Conservation (phyloP, 495 filamentous ascomycete genomes). For the Cercophora newfieldiana region DNA sequence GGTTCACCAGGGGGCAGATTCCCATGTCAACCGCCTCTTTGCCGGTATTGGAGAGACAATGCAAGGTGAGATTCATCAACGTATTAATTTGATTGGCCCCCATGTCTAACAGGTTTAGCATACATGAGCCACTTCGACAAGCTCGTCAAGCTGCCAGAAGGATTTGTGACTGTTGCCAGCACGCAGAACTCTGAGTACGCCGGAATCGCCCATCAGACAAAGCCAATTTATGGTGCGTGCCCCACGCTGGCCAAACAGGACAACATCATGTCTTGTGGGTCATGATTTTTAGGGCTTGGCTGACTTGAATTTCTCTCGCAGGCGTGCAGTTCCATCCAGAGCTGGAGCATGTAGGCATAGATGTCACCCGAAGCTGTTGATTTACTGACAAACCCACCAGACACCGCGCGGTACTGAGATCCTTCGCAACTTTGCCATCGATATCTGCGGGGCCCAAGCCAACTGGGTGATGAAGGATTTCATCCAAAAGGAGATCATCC, state of each 20-base stretch:
- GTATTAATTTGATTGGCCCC: not conserved
- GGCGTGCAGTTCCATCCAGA: conserved; percentile 84
- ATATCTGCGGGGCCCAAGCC: conserved; percentile 70
- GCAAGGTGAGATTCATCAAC: conserved; percentile 21
- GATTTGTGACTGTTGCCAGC: conserved; percentile 70
- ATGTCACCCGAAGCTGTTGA: not conserved
- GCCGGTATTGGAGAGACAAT: conserved; percentile 64
- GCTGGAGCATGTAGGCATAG: conserved; percentile 14
- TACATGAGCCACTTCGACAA: conserved; percentile 93
- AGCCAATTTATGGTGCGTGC: conserved; percentile 62
- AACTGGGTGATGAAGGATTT: conserved; percentile 86
- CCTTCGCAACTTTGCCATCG: conserved; percentile 76
- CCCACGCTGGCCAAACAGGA: not conserved
- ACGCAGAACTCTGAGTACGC: conserved; percentile 74
- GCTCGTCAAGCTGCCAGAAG: conserved; percentile 66
- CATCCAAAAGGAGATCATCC: conserved; percentile 70
- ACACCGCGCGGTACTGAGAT: conserved; percentile 63
- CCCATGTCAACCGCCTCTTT: conserved; percentile 73
- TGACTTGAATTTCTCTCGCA: not conserved
- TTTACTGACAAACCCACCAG: conserved; percentile 30
- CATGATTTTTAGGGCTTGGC: not conserved
- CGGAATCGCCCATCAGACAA: conserved; percentile 72
- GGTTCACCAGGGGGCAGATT: conserved; percentile 46
- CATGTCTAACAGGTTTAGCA: conserved; percentile 33
- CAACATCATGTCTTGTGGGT: no score